A percentile compares a stretch with the other conserved stretches of the same genome.
Conservation (phyloP, 257 asterid species). For the Ophiorrhiza pumila region DNA sequence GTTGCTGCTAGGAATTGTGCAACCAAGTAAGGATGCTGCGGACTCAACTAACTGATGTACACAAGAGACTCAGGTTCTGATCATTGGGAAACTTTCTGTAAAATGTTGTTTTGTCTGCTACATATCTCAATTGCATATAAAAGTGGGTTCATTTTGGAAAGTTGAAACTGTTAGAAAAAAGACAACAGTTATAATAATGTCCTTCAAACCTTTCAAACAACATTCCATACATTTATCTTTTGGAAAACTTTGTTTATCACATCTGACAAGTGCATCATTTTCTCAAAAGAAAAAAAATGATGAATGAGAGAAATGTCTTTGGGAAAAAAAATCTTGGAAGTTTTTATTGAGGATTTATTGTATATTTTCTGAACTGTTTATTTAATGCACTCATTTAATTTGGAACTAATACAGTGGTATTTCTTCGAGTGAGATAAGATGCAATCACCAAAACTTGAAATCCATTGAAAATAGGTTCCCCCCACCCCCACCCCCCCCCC, state of each 20-base stretch:
- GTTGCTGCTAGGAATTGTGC: conserved; percentile 55
- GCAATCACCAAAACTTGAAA: neutral
- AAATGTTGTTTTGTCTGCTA: neutral
- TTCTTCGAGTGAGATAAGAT: neutral
- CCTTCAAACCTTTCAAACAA: neutral
- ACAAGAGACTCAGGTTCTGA: conserved; percentile 49
- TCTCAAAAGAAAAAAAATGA: neutral
- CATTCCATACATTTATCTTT: neutral
- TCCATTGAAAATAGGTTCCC: neutral
- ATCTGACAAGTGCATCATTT: neutral
- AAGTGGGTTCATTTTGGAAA: neutral
- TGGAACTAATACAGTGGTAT: neutral
- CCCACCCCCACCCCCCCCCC: too few relatives aligned
- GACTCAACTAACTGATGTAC: conserved; percentile 47
- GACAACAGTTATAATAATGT: neutral
- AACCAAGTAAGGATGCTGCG: conserved; percentile 50
- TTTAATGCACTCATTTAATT: neutral
- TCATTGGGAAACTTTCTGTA: conserved; percentile 9
- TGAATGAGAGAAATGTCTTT: neutral
- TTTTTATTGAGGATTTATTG: neutral
- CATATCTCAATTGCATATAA: too few relatives aligned
- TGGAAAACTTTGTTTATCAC: neutral
- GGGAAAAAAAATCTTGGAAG: neutral
- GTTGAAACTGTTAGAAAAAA: too few relatives aligned
- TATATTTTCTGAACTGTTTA: neutral